Evolutionary conservation across 345 rosid genomes (phyloP).

Genomic region (Salix brachista): DNA sequence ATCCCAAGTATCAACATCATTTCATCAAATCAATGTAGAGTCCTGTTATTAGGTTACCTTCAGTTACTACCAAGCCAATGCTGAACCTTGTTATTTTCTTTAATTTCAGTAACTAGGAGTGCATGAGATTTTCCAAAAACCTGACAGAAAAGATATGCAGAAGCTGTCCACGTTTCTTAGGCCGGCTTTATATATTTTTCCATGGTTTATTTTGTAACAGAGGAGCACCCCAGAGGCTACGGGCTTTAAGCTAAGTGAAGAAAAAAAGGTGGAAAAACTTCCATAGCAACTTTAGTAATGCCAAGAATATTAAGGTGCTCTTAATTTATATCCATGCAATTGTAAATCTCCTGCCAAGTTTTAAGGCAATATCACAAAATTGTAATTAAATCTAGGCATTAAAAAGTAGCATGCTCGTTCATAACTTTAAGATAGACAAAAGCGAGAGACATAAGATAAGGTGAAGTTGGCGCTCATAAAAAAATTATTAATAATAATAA

Average conservation of each 20-base stretch:
- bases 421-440: too few species aligned
- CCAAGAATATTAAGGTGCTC: neutral
- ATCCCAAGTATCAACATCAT: neutral
- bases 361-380: too few species aligned
- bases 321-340: too few species aligned
- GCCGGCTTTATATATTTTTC: neutral
- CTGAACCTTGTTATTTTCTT: neutral
- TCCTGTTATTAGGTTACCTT: neutral
- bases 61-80: neutral
- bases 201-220: neutral
- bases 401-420: too few species aligned
- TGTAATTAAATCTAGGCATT: too few species aligned
- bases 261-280: neutral
- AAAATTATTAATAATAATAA: too few species aligned
- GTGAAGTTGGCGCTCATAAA: too few species aligned
- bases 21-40: neutral
- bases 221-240: neutral
- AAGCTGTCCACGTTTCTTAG: neutral
- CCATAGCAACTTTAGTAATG: too few species aligned
- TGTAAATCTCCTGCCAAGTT: too few species aligned
- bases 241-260: neutral
- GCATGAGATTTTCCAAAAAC: neutral
- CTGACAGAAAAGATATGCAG: neutral
- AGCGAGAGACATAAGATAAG: too few species aligned
- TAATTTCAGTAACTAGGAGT: neutral